Evolutionary conservation across 2,329 filamentous ascomycete species (phyloP).

Genomic region (Colletotrichum sublineola): DNA sequence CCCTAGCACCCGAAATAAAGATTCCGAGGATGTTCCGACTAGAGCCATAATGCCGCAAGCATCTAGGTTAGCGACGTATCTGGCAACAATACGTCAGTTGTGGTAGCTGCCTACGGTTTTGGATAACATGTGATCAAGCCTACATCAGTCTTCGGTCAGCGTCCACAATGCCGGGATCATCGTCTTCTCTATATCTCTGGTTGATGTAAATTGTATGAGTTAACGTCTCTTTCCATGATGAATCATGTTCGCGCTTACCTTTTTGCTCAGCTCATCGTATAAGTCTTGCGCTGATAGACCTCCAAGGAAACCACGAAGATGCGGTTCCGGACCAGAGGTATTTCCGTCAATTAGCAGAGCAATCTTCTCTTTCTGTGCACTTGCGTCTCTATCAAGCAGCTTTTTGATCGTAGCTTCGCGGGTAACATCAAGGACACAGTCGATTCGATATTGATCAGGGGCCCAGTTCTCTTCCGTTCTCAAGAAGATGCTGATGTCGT

Average conservation of each 20-base stretch:
- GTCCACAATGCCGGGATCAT: background rate
- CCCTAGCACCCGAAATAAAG: background rate
- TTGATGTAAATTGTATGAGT: background rate
- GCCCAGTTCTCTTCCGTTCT: background rate
- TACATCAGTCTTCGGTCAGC: slow-evolving; percentile 15
- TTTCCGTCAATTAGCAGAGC: slow-evolving; percentile 14
- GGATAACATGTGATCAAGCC: background rate
- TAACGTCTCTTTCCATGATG: too few species aligned
- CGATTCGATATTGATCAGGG: background rate
- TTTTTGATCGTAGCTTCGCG: background rate
- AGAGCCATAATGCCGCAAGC: slow-evolving; percentile 1
- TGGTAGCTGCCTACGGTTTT: background rate
- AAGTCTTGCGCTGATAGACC: background rate
- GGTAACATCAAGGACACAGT: slow-evolving; percentile 3
- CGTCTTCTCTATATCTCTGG: background rate
- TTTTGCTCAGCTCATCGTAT: background rate
- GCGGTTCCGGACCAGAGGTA: fast-evolving
- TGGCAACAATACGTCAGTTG: background rate
- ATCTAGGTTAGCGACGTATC: slow-evolving; percentile 10
- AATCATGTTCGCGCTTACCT: background rate
- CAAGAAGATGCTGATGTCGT: background rate
- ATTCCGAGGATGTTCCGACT: background rate
- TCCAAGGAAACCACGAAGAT: background rate
- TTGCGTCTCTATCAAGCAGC: background rate
- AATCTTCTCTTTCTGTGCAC: background rate